phyloP scores from a whole-genome alignment of 176 grass and related monocot genomes.

The Cenchrus purpureus region DNA sequence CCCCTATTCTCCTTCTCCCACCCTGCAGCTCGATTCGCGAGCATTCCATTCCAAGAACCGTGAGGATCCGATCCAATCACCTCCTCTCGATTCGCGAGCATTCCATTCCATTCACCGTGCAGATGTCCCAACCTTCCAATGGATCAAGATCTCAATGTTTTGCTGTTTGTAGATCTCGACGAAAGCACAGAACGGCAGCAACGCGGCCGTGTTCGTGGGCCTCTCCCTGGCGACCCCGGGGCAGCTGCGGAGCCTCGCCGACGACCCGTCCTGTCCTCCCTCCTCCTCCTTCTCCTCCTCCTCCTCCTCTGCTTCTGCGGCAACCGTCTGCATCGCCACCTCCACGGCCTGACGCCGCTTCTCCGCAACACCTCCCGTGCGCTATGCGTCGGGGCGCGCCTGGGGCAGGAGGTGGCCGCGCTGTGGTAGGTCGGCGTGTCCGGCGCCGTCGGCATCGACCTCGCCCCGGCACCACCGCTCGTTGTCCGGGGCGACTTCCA shows the following conservation, averaged over 20 bases:
- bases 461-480: no score
- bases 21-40: background rate
- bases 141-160: background rate
- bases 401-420: no score
- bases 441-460: no score
- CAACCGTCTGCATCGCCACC: no score
- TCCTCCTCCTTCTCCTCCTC: no score
- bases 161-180: constrained; percentile 42
- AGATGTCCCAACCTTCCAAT: background rate
- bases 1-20: background rate
- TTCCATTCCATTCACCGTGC: constrained; percentile 14
- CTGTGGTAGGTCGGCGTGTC: no score
- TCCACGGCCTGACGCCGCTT: no score
- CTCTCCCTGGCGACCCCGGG: constrained; percentile 74
- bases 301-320: no score
- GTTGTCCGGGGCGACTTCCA: no score
- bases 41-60: background rate
- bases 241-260: constrained; percentile 56
- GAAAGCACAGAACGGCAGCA: constrained; percentile 37
- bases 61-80: background rate
- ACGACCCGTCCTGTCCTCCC: constrained; percentile 45
- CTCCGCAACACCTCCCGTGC: no score
- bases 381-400: no score
- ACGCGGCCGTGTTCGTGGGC: constrained; percentile 93
- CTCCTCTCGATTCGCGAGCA: constrained; percentile 50